A percentile compares a stretch with the other conserved stretches of the same genome.
Conservation (phyloP, 1,284 basidiomycete species). For the Rhodotorula sp. region DNA sequence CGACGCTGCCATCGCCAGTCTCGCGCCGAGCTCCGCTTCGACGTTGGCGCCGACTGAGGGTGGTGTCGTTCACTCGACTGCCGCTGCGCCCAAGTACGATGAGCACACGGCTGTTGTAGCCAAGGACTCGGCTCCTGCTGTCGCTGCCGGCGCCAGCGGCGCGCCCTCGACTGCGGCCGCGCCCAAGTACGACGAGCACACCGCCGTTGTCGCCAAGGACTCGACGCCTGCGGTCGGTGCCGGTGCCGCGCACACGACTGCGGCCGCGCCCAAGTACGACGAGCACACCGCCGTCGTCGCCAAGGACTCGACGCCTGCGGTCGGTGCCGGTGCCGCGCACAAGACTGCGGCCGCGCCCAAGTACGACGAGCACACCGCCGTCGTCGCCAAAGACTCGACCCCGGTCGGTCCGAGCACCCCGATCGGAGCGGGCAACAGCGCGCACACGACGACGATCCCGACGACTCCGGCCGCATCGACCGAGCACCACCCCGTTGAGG, state of each 20-base stretch:
- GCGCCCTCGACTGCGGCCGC: background rate
- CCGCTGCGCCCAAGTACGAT: conserved; percentile 4
- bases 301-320: conserved; percentile 14
- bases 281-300: conserved; percentile 16
- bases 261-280: conserved; percentile 6
- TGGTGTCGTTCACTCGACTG: background rate
- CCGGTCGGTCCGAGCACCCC: conserved; percentile 1
- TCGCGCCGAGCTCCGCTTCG: background rate
- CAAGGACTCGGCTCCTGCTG: conserved; percentile 14
- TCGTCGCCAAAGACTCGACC: conserved; percentile 12
- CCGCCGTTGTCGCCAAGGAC: conserved; percentile 21
- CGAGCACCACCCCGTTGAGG: conserved; percentile 15
- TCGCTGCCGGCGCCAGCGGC: conserved; percentile 3
- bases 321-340: background rate
- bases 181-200: conserved; percentile 14
- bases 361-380: conserved; percentile 9
- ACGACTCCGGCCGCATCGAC: background rate
- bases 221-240: conserved; percentile 4
- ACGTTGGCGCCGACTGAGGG: background rate
- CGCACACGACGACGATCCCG: background rate
- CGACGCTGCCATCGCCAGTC: conserved; percentile 12
- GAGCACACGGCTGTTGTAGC: conserved; percentile 17
- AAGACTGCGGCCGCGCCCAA: background rate
- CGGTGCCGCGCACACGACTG: background rate
- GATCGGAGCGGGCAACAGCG: conserved; percentile 4